These are phyloP conservation scores for Geotrichum australiense DNA, from an alignment of 1,139 yeast genomes.

Conservation along the genomic window DNA sequence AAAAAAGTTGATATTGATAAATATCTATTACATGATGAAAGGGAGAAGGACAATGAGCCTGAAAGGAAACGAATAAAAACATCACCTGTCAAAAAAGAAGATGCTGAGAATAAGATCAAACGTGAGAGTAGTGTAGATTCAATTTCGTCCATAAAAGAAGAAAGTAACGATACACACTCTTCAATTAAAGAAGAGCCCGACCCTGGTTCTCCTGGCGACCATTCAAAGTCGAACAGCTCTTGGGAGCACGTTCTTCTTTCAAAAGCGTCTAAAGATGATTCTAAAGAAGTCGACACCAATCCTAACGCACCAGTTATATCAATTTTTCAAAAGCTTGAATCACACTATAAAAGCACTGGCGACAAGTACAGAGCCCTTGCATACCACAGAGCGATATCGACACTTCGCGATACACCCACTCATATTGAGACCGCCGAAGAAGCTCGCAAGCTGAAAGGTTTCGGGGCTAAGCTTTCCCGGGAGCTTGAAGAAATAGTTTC, in stretches of 20 bases:
- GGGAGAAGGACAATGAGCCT: neutral
- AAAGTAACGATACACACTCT: neutral
- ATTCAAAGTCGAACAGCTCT: no score
- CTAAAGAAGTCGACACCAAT: neutral
- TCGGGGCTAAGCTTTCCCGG: slow-evolving; percentile 43
- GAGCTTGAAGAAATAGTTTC: slow-evolving; percentile 45
- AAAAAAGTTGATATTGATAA: slow-evolving; percentile 7
- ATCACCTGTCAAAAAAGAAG: neutral
- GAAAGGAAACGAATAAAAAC: neutral
- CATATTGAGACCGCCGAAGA: slow-evolving; percentile 38
- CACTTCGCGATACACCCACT: slow-evolving; percentile 30
- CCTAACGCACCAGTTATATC: slow-evolving; percentile 32
- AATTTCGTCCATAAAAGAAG: neutral
- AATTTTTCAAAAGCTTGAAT: neutral
- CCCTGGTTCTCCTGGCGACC: no score
- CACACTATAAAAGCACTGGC: slow-evolving; percentile 33
- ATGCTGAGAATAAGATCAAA: neutral
- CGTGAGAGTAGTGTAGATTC: neutral
- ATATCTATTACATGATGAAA: neutral
- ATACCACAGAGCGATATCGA: slow-evolving; percentile 43
- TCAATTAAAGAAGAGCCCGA: no score
- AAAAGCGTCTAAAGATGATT: neutral
- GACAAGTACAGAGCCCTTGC: slow-evolving; percentile 41
- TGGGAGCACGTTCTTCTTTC: slow-evolving; percentile 1
- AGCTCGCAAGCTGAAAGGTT: slow-evolving; percentile 39